Evolutionary conservation across 2,329 filamentous ascomycete species (phyloP).

Genomic region (Rosellinia necatrix): DNA sequence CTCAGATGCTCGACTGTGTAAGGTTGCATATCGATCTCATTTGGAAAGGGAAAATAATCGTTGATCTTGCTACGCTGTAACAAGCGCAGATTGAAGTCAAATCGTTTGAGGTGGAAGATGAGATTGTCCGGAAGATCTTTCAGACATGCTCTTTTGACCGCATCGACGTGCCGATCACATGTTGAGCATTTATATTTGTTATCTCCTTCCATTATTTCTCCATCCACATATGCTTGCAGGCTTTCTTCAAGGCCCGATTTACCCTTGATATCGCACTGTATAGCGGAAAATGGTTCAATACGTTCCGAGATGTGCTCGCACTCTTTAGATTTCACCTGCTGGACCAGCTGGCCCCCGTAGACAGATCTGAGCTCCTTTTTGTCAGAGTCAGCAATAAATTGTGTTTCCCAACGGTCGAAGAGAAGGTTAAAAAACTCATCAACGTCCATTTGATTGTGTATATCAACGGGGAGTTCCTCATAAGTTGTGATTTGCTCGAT

Average conservation of each 20-base stretch:
- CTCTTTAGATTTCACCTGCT: slow-evolving; percentile 94
- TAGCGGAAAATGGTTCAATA: slow-evolving; percentile 88
- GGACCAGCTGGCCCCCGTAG: slow-evolving; percentile 88
- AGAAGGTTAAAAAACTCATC: slow-evolving; percentile 97
- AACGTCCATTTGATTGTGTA: slow-evolving; percentile 93
- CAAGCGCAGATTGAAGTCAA: slow-evolving; percentile 78
- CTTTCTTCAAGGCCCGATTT: slow-evolving; percentile 85
- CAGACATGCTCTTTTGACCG: slow-evolving; percentile 88
- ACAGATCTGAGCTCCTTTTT: slow-evolving; percentile 79
- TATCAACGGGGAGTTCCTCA: slow-evolving; percentile 81
- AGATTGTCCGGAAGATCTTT: slow-evolving; percentile 93
- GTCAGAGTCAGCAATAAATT: slow-evolving; percentile 69
- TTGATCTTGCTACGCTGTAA: slow-evolving; percentile 91
- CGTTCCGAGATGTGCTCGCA: slow-evolving; percentile 92
- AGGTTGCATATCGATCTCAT: slow-evolving; percentile 80
- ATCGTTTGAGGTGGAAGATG: slow-evolving; percentile 92
- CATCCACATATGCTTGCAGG: slow-evolving; percentile 91
- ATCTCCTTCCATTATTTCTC: slow-evolving; percentile 95
- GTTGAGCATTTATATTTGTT: slow-evolving; percentile 98
- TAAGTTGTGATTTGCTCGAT: slow-evolving; percentile 80
- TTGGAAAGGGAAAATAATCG: slow-evolving; percentile 88
- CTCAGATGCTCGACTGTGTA: slow-evolving; percentile 88
- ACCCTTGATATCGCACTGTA: slow-evolving; percentile 95
- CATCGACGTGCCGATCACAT: slow-evolving; percentile 87
- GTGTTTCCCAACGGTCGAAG: slow-evolving; percentile 87